Evolutionary conservation across 1,139 yeast species (phyloP), one percentile per base, ranked within the genome.

Genomic region (Yamadazyma atmosphaerica): DNA sequence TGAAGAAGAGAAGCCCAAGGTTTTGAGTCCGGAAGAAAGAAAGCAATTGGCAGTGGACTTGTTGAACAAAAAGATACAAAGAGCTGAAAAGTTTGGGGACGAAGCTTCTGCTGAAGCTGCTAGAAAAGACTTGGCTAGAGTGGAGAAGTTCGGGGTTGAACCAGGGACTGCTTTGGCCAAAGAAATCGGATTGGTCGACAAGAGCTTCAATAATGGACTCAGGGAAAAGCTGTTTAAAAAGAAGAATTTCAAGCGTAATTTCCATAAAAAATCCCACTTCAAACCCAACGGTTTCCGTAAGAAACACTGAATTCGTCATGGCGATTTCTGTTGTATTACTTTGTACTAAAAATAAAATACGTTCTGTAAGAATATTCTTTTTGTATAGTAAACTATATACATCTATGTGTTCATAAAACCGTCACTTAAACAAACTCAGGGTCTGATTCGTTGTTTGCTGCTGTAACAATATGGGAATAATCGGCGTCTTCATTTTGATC

Each of bases 61-160:
- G 43, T 69, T 90, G 49, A 74, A 71, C 43, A 80, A 79, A 54
- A 85, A 86, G 56, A 72, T 87, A 41, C 71, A 70, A 40, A 77
- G 97, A 54, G 86, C 90, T 17, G 77, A 78, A 55, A 85, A 87
- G 59, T 89, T 88, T 54, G 92, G 92, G 27, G 78, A 76, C 44
- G 84, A 77, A 41, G 73, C 71, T 18, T 65, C 61, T 29, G 77
- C 76, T 27, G 78, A 72, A 34, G 66, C 68, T 26, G 84, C 60
- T 70, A 82, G 57, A 67, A 79, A 61, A 75, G 85, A 65, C 49
- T 71, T 86, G 52, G 71, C 69, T 24, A 77, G 97, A 54, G 80
- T 88, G 46, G 84, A 83, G 56, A 87, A 86, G 67, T 89, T 88
- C 55, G 98, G 97, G 17, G 79, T 88, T 39, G 85, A 83, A 45